phyloP scores from a whole-genome alignment of 1,139 yeast species.

The Lodderomyces metapsilosis region DNA sequence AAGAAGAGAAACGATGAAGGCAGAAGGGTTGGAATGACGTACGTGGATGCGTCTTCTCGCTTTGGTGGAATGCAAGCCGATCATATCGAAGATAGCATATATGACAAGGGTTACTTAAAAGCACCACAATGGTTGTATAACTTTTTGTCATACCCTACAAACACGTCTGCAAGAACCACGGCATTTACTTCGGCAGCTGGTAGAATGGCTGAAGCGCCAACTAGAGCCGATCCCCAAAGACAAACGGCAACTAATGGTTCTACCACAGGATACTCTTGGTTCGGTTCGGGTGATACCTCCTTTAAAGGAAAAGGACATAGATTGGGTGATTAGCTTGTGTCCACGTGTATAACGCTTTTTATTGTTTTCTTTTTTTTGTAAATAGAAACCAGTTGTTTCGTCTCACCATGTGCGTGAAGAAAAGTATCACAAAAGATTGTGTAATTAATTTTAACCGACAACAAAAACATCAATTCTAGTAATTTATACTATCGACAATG shows the following conservation, averaged over 20 bases:
- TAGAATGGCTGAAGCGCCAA: not conserved
- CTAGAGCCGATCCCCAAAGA: not conserved
- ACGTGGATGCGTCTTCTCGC: slow-evolving; percentile 6
- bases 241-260: slow-evolving; percentile 2
- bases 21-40: slow-evolving; percentile 33
- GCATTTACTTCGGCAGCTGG: slow-evolving; percentile 21
- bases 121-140: slow-evolving; percentile 42
- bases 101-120: slow-evolving; percentile 43
- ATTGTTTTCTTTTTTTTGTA: not conserved
- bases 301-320: slow-evolving; percentile 38
- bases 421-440: not conserved
- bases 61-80: slow-evolving; percentile 16
- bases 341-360: not conserved
- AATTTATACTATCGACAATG: not conserved
- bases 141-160: slow-evolving; percentile 30
- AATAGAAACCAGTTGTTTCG: no score
- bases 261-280: slow-evolving; percentile 18
- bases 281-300: slow-evolving; percentile 16
- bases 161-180: slow-evolving; percentile 27
- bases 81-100: slow-evolving; percentile 33
- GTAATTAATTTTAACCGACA: no score
- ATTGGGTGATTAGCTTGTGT: slow-evolving; percentile 25
- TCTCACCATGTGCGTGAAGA: not conserved
- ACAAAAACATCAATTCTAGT: not conserved
- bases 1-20: slow-evolving; percentile 17